Evolutionary conservation across 441 rosid species (phyloP).

Genomic region (Pelargonium fulgidum): DNA sequence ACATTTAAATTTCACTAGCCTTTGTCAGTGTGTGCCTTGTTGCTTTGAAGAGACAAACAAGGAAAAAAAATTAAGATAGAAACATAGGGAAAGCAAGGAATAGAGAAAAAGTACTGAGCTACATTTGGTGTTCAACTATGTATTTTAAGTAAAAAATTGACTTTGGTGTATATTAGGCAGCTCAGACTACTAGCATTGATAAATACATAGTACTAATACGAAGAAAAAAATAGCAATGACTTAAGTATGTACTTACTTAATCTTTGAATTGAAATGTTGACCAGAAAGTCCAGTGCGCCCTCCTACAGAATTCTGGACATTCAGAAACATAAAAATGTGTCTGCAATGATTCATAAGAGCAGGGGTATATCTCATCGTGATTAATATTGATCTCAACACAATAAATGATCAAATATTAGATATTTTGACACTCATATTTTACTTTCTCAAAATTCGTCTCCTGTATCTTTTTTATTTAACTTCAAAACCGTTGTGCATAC

Average conservation of each 20-base stretch:
- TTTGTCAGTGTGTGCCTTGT: not conserved
- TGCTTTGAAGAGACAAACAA: not conserved
- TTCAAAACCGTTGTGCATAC: not conserved
- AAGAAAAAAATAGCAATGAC: not conserved
- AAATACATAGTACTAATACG: not conserved
- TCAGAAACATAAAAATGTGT: slow-evolving; percentile 11
- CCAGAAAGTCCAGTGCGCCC: slow-evolving; percentile 35
- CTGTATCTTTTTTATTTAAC: not conserved
- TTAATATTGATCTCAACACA: not conserved
- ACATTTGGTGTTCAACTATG: not conserved
- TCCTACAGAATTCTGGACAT: slow-evolving; percentile 33
- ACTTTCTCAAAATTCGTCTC: not conserved
- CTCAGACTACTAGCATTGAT: not conserved
- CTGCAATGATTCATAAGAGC: not conserved
- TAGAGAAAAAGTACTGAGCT: not conserved
- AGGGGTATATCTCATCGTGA: slow-evolving; percentile 18
- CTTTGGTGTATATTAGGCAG: not conserved
- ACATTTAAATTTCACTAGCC: not conserved
- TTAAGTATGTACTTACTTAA: slow-evolving; percentile 27
- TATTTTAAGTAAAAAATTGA: not conserved
- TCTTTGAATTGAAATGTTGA: slow-evolving; percentile 36
- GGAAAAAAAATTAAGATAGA: too few species aligned
- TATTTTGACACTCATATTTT: not conserved
- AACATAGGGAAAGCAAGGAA: not conserved
- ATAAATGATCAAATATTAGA: not conserved